Evolutionary conservation across 179 eudicot species (phyloP).

Genomic region (Silene noctiflora): DNA sequence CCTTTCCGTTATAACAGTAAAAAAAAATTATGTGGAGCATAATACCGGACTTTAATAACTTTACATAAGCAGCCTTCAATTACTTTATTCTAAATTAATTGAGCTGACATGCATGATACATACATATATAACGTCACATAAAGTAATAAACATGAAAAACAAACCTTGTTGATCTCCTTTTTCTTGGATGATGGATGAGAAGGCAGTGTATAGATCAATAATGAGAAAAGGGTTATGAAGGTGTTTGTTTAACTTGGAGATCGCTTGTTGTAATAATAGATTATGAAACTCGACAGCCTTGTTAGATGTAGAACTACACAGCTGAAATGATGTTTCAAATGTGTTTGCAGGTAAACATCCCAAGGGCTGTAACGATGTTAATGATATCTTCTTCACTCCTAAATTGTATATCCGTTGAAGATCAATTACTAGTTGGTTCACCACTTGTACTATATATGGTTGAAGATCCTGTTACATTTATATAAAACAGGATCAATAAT

Average conservation of each 20-base stretch:
- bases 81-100: no score
- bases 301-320: constrained; percentile 55
- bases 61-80: no score
- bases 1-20: no score
- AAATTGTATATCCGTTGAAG: constrained; percentile 41
- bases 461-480: constrained; percentile 32
- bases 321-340: constrained; percentile 30
- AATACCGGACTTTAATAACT: no score
- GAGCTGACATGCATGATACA: no score
- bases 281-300: constrained; percentile 49
- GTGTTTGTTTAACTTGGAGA: constrained; percentile 45
- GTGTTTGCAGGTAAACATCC: constrained; percentile 69
- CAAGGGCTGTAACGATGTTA: constrained; percentile 57
- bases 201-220: constrained; percentile 54
- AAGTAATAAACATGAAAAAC: no score
- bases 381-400: constrained; percentile 59
- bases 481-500: no score
- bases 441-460: constrained; percentile 41
- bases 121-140: no score
- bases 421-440: constrained; percentile 46
- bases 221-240: constrained; percentile 32
- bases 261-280: constrained; percentile 42
- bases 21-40: no score
- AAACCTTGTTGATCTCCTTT: constrained; percentile 25
- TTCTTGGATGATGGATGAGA: constrained; percentile 34